These are phyloP conservation scores for Mallotus nudiflorus DNA, from an alignment of 345 rosid genomes.

Conservation along the genomic window DNA sequence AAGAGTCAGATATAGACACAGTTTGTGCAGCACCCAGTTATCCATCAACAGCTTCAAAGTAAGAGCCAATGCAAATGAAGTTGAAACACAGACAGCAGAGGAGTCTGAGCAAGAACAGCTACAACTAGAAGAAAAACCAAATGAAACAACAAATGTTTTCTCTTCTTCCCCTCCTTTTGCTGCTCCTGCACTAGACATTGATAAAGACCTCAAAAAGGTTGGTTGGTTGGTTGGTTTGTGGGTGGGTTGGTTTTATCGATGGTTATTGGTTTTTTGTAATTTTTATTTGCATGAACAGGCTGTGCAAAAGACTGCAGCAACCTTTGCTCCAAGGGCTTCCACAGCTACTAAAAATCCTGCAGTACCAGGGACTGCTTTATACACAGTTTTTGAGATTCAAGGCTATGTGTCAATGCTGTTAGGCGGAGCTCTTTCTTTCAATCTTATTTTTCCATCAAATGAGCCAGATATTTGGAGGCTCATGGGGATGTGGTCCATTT, in stretches of 20 bases:
- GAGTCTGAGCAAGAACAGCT: slow-evolving; percentile 34
- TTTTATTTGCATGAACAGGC: slow-evolving; percentile 44
- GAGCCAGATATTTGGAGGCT: slow-evolving; percentile 95
- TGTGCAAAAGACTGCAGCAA: slow-evolving; percentile 87
- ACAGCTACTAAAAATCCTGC: slow-evolving; percentile 89
- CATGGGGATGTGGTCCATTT: slow-evolving; percentile 99
- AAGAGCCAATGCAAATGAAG: slow-evolving; percentile 46
- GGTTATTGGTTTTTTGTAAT: not conserved
- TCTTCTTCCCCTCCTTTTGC: slow-evolving; percentile 28
- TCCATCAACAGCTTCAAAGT: slow-evolving; percentile 33
- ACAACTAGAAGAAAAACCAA: slow-evolving; percentile 19
- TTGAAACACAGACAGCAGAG: slow-evolving; percentile 37
- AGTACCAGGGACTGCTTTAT: slow-evolving; percentile 76
- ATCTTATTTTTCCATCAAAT: slow-evolving; percentile 79
- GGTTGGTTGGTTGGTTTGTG: not conserved
- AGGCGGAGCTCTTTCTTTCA: slow-evolving; percentile 87
- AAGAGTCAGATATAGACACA: not conserved
- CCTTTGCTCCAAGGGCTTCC: slow-evolving; percentile 96
- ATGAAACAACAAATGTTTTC: slow-evolving; percentile 15
- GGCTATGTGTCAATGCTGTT: slow-evolving; percentile 71
- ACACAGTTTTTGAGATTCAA: slow-evolving; percentile 90
- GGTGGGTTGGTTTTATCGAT: not conserved
- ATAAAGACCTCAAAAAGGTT: slow-evolving; percentile 84
- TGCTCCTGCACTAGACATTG: slow-evolving; percentile 53
- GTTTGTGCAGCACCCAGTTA: slow-evolving; percentile 9